phyloP scores from a whole-genome alignment of 345 rosid genomes.

The Erysimum cheiranthoides region DNA sequence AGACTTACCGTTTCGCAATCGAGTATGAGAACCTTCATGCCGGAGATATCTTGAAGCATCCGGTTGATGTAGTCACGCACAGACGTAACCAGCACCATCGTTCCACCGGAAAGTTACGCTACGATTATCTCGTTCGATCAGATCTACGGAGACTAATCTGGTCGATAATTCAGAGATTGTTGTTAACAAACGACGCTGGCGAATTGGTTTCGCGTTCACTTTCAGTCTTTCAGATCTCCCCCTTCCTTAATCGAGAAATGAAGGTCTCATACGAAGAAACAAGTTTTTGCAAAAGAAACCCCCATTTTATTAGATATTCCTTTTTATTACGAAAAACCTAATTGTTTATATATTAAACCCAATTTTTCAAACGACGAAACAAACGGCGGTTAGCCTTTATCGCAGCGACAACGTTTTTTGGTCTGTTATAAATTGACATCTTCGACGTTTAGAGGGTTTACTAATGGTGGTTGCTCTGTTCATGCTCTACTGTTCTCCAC shows the following conservation, averaged over 20 bases:
- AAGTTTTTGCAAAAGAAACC: constrained; percentile 7
- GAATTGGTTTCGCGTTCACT: background rate
- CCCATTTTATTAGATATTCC: background rate
- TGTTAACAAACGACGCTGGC: constrained; percentile 11
- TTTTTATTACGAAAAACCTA: background rate
- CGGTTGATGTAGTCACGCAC: constrained; percentile 91
- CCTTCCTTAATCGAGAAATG: constrained; percentile 31
- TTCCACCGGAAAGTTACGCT: constrained; percentile 13
- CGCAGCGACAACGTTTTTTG: too few species aligned
- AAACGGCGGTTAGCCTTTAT: background rate
- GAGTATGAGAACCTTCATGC: constrained; percentile 99
- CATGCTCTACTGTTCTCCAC: constrained; percentile 68
- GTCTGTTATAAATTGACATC: too few species aligned
- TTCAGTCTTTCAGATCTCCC: constrained; percentile 38
- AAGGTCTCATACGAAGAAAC: constrained; percentile 22
- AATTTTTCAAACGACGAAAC: background rate
- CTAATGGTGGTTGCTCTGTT: constrained; percentile 45
- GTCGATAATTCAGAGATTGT: background rate
- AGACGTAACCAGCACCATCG: constrained; percentile 82
- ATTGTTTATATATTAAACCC: background rate
- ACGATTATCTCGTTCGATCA: constrained; percentile 1
- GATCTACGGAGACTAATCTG: constrained; percentile 41
- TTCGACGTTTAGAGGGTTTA: too few species aligned
- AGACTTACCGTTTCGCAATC: constrained; percentile 86
- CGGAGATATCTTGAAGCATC: constrained; percentile 95